Evolutionary conservation across 305 asterid species (phyloP).

Genomic region (Fraxinus albicans): DNA sequence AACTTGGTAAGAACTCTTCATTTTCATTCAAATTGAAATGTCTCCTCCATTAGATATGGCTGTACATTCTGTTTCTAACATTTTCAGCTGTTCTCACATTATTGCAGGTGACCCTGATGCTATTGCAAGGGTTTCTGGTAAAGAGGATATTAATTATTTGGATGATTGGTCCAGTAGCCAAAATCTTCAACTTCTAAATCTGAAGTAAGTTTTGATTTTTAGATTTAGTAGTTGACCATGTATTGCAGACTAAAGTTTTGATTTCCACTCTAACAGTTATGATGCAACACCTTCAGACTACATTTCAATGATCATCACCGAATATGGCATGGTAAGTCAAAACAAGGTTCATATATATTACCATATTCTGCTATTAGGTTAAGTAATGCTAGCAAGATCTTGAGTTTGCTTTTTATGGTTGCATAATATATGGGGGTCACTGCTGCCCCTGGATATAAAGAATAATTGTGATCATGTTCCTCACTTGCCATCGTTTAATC

Average conservation of each 20-base stretch:
- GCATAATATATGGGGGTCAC: not conserved
- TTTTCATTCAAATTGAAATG: not conserved
- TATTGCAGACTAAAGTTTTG: conserved; percentile 23
- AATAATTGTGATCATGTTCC: not conserved
- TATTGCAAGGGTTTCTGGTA: conserved; percentile 67
- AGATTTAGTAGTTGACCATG: not conserved
- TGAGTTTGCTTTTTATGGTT: not conserved
- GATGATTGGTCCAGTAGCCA: conserved; percentile 63
- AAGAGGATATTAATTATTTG: conserved; percentile 51
- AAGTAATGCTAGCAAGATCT: not conserved
- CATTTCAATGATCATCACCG: conserved; percentile 80
- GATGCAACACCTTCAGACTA: conserved; percentile 88
- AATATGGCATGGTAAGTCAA: conserved; percentile 83
- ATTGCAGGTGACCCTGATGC: conserved; percentile 72
- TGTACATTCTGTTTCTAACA: not conserved
- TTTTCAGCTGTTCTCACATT: not conserved
- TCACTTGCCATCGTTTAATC: not conserved
- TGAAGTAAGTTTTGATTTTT: conserved; percentile 47
- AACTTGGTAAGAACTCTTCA: conserved; percentile 55
- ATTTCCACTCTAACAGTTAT: conserved; percentile 54
- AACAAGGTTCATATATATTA: not conserved
- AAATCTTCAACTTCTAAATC: conserved; percentile 73
- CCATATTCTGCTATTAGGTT: not conserved
- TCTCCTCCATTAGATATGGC: not conserved
- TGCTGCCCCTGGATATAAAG: not conserved